These are phyloP conservation scores for Rhexocercosporidium sp. DNA, from an alignment of 2,329 filamentous ascomycete species.

Conservation along the genomic window DNA sequence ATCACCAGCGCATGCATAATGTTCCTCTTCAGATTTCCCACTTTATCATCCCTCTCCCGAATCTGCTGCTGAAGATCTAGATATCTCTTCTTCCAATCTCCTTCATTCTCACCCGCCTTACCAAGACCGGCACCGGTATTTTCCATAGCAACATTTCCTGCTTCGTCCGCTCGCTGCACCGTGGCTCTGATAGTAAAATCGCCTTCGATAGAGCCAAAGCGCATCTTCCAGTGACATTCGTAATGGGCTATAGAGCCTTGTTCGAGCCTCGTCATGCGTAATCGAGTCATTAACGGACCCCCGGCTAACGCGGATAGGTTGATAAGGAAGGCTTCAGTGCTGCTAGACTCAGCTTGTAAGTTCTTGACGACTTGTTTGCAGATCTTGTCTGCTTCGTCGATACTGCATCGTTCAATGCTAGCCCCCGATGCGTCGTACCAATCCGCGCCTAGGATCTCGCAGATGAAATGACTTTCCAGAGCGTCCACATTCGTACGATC, in stretches of 20 bases:
- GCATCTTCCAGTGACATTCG: slow-evolving; percentile 59
- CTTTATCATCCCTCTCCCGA: slow-evolving; percentile 60
- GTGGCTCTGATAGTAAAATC: slow-evolving; percentile 58
- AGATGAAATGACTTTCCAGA: slow-evolving; percentile 60
- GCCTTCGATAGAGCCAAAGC: slow-evolving; percentile 57
- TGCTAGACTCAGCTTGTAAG: slow-evolving; percentile 55
- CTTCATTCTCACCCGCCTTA: slow-evolving; percentile 30
- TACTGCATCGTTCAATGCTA: slow-evolving; percentile 48
- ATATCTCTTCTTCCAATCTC: slow-evolving; percentile 58
- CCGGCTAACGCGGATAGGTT: slow-evolving; percentile 64
- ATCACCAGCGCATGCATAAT: slow-evolving; percentile 47
- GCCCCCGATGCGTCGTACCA: slow-evolving; percentile 58
- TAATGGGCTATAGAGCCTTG: slow-evolving; percentile 53
- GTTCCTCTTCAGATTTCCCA: slow-evolving; percentile 50
- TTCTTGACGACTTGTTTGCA: slow-evolving; percentile 58
- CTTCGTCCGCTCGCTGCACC: slow-evolving; percentile 37
- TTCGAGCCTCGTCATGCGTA: slow-evolving; percentile 52
- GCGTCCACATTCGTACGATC: slow-evolving; percentile 59
- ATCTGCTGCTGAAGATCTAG: slow-evolving; percentile 63
- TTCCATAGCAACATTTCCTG: slow-evolving; percentile 20
- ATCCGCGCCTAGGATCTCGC: slow-evolving; percentile 53
- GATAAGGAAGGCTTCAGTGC: slow-evolving; percentile 61
- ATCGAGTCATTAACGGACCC: slow-evolving; percentile 54
- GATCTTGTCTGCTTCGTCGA: slow-evolving; percentile 61
- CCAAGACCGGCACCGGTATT: background rate